Percentiles rank a stretch among this genome's conserved stretches.
Evolutionary conservation across 2,329 filamentous ascomycete species (phyloP).

Genomic region (Trichoderma arundinaceum): DNA sequence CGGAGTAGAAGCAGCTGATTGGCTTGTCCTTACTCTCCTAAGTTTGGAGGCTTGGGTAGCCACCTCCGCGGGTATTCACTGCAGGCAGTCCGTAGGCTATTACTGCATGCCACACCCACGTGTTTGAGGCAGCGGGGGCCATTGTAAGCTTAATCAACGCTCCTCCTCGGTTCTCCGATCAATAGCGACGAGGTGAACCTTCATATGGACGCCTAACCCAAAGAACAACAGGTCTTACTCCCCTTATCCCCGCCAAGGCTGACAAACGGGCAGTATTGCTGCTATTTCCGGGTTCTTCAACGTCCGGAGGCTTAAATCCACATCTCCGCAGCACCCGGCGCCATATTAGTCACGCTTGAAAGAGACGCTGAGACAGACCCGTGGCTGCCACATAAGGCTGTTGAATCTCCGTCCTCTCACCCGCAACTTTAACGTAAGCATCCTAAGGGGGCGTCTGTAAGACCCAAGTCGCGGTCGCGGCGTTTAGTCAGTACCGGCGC

Average conservation of each 20-base stretch:
- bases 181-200: neutral
- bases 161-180: conserved; percentile 1
- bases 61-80: neutral
- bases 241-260: conserved; percentile 11
- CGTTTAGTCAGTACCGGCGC: conserved; percentile 17
- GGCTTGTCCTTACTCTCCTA: neutral
- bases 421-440: conserved; percentile 10
- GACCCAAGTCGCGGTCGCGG: conserved; percentile 24
- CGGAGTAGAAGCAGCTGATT: neutral
- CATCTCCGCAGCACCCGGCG: conserved; percentile 18
- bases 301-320: conserved; percentile 3
- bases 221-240: conserved; percentile 7
- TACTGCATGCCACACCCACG: neutral
- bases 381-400: conserved; percentile 17
- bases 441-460: conserved; percentile 11
- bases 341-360: conserved; percentile 18
- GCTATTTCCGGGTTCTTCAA: conserved; percentile 21
- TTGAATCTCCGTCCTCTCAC: conserved; percentile 3
- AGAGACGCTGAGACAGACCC: conserved; percentile 7
- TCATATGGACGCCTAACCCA: neutral
- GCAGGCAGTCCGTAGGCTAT: neutral
- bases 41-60: neutral
- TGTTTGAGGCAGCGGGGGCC: neutral
- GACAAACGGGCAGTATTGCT: neutral
- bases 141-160: conserved; percentile 21